These are phyloP conservation scores for Lipomyces starkeyi DNA, from an alignment of 805 yeast genomes.

Conservation along the genomic window DNA sequence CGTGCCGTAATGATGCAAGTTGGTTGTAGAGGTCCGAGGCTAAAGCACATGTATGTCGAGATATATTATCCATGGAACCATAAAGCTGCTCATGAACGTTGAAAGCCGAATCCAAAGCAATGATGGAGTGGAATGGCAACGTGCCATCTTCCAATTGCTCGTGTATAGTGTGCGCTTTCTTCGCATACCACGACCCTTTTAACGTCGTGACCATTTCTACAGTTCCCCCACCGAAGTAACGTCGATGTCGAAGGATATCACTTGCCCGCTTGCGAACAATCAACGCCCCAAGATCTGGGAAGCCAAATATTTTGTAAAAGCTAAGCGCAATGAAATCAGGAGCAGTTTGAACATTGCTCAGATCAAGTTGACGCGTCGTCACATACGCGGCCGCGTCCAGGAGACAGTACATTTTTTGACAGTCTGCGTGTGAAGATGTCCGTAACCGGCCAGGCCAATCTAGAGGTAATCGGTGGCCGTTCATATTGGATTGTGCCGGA, in stretches of 20 bases:
- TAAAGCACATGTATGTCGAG: conserved; percentile 5
- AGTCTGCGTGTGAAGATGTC: background rate
- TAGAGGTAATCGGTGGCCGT: conserved; percentile 1
- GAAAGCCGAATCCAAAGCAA: conserved; percentile 1
- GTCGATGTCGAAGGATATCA: conserved; percentile 2
- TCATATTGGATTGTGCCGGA: conserved; percentile 7
- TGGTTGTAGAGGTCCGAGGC: conserved; percentile 7
- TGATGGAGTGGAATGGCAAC: conserved; percentile 5
- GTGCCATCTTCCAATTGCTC: conserved; percentile 10
- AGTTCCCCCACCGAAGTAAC: conserved; percentile 9
- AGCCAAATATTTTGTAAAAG: conserved; percentile 7
- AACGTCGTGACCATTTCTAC: conserved; percentile 3
- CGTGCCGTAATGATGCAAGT: background rate
- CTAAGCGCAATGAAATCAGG: conserved; percentile 5
- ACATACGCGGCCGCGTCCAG: conserved; percentile 6
- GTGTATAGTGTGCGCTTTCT: background rate
- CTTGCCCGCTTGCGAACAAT: conserved; percentile 5
- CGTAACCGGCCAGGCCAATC: background rate
- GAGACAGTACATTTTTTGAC: conserved; percentile 1
- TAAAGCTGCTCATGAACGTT: conserved; percentile 3
- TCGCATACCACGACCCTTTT: background rate
- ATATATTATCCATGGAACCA: conserved; percentile 4
- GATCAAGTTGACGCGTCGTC: conserved; percentile 6
- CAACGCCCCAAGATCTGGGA: conserved; percentile 9
- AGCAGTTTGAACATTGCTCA: background rate